Percentiles rank a stretch among this genome's conserved stretches.
Evolutionary conservation across 2,329 filamentous ascomycete genomes (phyloP).

Genomic region (Apiospora hydei): DNA sequence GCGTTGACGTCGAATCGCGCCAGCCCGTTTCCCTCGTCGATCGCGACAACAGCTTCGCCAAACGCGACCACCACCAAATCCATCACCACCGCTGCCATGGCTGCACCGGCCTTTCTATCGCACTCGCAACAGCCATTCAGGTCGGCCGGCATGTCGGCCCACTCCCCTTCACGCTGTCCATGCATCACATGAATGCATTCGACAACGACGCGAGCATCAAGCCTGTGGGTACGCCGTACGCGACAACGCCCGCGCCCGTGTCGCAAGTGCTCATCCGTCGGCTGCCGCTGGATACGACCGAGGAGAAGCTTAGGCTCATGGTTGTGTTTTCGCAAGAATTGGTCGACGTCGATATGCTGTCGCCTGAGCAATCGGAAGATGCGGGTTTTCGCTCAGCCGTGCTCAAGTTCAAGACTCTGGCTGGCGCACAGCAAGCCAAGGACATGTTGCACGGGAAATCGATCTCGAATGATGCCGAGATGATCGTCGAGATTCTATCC

Average conservation of each 20-base stretch:
- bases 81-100: conserved; percentile 49
- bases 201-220: conserved; percentile 51
- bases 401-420: conserved; percentile 58
- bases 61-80: conserved; percentile 28
- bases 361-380: conserved; percentile 57
- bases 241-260: conserved; percentile 44
- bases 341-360: conserved; percentile 57
- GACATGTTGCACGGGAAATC: conserved; percentile 64
- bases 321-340: conserved; percentile 66
- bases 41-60: conserved; percentile 27
- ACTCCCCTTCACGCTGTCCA: conserved; percentile 45
- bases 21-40: conserved; percentile 33
- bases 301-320: conserved; percentile 63
- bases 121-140: conserved; percentile 48
- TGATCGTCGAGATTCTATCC: conserved; percentile 68
- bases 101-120: conserved; percentile 52
- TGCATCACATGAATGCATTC: conserved; percentile 42
- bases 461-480: conserved; percentile 58
- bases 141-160: conserved; percentile 40
- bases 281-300: conserved; percentile 60
- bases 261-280: conserved; percentile 59
- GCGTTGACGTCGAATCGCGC: conserved; percentile 37
- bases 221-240: conserved; percentile 49
- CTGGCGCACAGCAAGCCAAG: conserved; percentile 64
- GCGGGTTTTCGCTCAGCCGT: conserved; percentile 59